phyloP scores from a whole-genome alignment of 2,329 filamentous ascomycete genomes.

The Paecilomyces sp. region DNA sequence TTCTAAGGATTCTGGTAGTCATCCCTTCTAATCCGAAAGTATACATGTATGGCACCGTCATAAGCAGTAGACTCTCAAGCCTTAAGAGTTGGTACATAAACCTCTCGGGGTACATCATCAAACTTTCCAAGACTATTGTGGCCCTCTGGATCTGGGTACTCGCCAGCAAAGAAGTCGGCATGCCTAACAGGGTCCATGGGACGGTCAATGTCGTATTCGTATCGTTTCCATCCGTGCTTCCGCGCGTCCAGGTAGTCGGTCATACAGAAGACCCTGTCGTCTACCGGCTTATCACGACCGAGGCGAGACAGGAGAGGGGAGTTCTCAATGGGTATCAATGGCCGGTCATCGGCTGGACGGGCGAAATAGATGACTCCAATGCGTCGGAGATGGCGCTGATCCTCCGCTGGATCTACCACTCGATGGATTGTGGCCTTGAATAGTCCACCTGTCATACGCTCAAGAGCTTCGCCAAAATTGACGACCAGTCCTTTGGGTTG shows the following conservation, averaged over 20 bases:
- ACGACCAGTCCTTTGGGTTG: not conserved
- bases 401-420: not conserved
- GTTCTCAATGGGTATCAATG: not conserved
- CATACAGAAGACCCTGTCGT: constrained; percentile 1
- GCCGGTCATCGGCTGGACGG: not conserved
- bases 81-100: not conserved
- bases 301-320: not conserved
- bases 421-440: constrained; percentile 1
- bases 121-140: constrained; percentile 2
- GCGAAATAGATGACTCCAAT: not conserved
- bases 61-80: not conserved
- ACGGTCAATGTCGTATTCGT: constrained; percentile 1
- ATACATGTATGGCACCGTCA: no score
- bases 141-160: constrained; percentile 1
- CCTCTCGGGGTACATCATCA: not conserved
- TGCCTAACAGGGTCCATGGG: not conserved
- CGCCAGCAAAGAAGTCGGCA: constrained; percentile 1
- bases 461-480: constrained; percentile 1
- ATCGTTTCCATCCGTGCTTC: constrained; percentile 1
- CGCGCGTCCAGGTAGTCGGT: constrained; percentile 1
- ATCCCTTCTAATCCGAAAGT: no score
- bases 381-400: not conserved
- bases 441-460: not conserved
- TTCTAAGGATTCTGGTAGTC: no score
- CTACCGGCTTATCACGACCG: not conserved